Conservation (phyloP, 352 stramenopile species). For the Globisporangium cederbergense region DNA sequence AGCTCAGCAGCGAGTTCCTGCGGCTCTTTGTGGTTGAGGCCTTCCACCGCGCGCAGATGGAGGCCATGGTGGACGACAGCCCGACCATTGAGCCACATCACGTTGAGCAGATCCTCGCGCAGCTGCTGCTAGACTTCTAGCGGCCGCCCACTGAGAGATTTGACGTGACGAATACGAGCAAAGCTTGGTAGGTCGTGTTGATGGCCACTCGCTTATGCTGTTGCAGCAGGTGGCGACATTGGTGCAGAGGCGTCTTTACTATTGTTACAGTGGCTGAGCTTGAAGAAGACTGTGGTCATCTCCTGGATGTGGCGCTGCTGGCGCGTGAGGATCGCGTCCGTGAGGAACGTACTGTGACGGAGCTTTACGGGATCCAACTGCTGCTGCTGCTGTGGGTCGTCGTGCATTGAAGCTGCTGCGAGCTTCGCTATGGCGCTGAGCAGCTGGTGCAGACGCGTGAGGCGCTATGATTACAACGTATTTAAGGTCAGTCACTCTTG, state of each 20-base stretch:
- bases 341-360: conserved; percentile 48
- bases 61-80: conserved; percentile 85
- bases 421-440: conserved; percentile 58
- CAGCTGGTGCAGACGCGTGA: conserved; percentile 58
- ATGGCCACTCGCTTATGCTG: neutral
- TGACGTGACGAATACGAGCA: neutral
- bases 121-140: conserved; percentile 81
- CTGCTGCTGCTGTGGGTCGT: neutral
- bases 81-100: conserved; percentile 66
- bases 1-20: conserved; percentile 71
- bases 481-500: neutral
- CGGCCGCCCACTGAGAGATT: neutral
- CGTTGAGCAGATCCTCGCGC: conserved; percentile 76
- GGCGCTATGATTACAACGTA: conserved; percentile 27
- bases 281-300: conserved; percentile 23
- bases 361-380: conserved; percentile 39
- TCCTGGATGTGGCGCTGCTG: conserved; percentile 30
- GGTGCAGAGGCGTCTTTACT: neutral
- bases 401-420: conserved; percentile 21
- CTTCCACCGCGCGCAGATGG: conserved; percentile 75
- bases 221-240: neutral
- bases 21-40: conserved; percentile 76
- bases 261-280: conserved; percentile 6
- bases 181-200: neutral
- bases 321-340: conserved; percentile 36